phyloP scores from a whole-genome alignment of 2,329 filamentous ascomycete species.

The Ophiostoma himal-ulmi region DNA sequence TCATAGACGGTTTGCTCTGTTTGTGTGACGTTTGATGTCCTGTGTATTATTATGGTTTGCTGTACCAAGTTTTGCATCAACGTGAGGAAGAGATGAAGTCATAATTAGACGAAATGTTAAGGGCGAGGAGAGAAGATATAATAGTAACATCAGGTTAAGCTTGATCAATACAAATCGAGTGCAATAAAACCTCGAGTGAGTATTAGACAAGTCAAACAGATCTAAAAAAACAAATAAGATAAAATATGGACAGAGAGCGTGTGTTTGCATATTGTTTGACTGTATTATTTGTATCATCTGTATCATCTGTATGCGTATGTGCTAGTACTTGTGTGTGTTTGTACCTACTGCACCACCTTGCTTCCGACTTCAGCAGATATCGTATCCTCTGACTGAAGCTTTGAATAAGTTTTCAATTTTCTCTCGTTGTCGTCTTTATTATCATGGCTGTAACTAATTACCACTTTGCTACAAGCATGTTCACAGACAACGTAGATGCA shows the following conservation, averaged over 20 bases:
- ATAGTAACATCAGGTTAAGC: background rate
- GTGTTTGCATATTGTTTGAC: background rate
- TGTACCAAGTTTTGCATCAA: background rate
- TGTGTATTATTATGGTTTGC: background rate
- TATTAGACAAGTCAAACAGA: no score
- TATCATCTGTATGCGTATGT: background rate
- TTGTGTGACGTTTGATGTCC: conserved; percentile 5
- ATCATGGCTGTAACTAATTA: no score
- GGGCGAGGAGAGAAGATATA: background rate
- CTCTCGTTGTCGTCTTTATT: no score
- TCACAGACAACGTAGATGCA: no score
- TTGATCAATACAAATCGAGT: background rate
- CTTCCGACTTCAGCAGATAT: background rate
- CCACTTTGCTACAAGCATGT: no score
- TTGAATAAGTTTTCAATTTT: background rate
- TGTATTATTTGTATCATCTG: background rate
- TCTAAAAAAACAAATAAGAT: no score
- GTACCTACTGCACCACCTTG: background rate
- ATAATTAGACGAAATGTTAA: background rate
- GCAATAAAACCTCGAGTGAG: no score
- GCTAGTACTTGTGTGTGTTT: conserved; percentile 1
- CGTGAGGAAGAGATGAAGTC: background rate
- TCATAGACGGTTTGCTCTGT: conserved; percentile 3
- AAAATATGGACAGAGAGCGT: no score
- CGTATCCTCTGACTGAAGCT: background rate